Percentiles rank a stretch among this genome's conserved stretches.
phyloP scores from a whole-genome alignment of 352 stramenopile genomes.

The Phytophthora vignae region DNA sequence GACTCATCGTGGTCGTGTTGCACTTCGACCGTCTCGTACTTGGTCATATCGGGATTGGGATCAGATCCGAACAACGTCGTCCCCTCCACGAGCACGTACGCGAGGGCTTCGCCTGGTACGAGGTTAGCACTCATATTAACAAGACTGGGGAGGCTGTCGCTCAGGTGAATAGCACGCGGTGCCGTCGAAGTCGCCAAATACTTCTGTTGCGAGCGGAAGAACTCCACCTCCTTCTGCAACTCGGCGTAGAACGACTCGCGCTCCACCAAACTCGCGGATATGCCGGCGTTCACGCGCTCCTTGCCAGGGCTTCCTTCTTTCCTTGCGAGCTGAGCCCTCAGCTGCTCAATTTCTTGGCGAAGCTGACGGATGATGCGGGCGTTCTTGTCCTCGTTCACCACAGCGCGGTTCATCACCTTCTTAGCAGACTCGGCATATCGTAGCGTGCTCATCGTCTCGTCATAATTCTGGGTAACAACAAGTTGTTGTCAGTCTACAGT shows the following conservation, averaged over 20 bases:
- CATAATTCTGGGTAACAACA: constrained; percentile 61
- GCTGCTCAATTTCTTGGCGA: constrained; percentile 73
- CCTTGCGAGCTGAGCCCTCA: constrained; percentile 51
- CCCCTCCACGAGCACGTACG: constrained; percentile 54
- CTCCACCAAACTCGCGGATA: constrained; percentile 51
- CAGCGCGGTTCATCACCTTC: constrained; percentile 82
- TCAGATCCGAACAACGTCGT: constrained; percentile 58
- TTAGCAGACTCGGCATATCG: constrained; percentile 88
- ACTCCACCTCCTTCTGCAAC: constrained; percentile 59
- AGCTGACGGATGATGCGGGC: constrained; percentile 80
- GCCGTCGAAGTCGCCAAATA: constrained; percentile 4
- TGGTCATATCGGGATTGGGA: constrained; percentile 16
- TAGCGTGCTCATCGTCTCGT: constrained; percentile 88
- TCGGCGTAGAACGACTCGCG: constrained; percentile 59
- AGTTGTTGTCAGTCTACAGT: neutral
- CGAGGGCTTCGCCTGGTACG: constrained; percentile 39
- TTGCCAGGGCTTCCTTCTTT: constrained; percentile 43
- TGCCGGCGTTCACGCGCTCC: constrained; percentile 32
- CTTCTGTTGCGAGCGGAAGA: constrained; percentile 47
- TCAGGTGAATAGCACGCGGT: constrained; percentile 36
- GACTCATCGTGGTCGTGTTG: constrained; percentile 7
- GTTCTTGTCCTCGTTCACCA: constrained; percentile 88
- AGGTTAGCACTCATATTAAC: constrained; percentile 53
- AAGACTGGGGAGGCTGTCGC: constrained; percentile 50
- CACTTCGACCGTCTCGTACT: constrained; percentile 22